Conservation (phyloP, 371 early-diverging fungal genomes). For the Caulochytrium protostelioides region DNA sequence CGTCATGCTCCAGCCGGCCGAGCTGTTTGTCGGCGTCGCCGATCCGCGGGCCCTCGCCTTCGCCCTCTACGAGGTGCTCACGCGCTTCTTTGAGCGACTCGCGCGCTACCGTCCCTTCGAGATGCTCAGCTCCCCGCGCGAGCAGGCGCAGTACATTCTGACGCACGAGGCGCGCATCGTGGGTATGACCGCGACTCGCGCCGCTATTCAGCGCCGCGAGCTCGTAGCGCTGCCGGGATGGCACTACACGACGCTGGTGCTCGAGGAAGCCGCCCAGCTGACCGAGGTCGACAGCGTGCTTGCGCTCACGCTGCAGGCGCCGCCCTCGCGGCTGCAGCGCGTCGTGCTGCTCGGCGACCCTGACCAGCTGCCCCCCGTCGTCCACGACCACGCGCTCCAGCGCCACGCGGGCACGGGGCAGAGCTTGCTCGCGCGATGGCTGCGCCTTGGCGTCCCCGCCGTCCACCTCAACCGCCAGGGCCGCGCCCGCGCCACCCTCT, state of each 20-base stretch:
- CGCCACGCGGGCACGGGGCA: constrained; percentile 76
- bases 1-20: constrained; percentile 7
- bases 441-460: constrained; percentile 70
- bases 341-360: constrained; percentile 94
- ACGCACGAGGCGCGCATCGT: constrained; percentile 85
- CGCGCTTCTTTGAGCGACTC: constrained; percentile 51
- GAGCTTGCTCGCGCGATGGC: constrained; percentile 66
- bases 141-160: constrained; percentile 72
- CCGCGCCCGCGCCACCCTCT: constrained; percentile 54
- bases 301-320: constrained; percentile 57
- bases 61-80: no score
- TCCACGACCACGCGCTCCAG: constrained; percentile 59
- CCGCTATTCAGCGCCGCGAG: constrained; percentile 64
- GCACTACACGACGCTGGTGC: constrained; percentile 77
- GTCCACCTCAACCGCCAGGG: constrained; percentile 68
- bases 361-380: constrained; percentile 83
- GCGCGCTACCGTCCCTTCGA: constrained; percentile 76
- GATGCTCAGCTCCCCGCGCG: constrained; percentile 47
- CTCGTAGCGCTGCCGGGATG: constrained; percentile 62
- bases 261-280: constrained; percentile 96
- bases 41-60: constrained; percentile 35
- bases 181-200: constrained; percentile 90
- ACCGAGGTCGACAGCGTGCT: constrained; percentile 90
- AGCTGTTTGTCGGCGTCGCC: constrained; percentile 5
- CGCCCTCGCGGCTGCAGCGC: constrained; percentile 46